Conservation (phyloP, 805 yeast species). For the Spathaspora hagerdaliae region DNA sequence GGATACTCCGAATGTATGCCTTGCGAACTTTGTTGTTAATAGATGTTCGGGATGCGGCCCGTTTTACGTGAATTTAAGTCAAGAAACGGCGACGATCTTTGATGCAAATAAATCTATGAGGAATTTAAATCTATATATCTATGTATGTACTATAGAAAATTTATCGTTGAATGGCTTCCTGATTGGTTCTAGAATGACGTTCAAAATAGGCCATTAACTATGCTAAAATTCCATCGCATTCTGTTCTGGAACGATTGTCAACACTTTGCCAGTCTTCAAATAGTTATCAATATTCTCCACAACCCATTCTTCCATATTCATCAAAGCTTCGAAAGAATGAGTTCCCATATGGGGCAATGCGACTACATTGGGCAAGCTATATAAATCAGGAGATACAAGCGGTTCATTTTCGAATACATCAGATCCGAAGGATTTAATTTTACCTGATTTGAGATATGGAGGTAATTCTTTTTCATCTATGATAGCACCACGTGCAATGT, state of each 20-base stretch:
- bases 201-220: not conserved
- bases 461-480: slow-evolving; percentile 61
- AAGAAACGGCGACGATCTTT: too few species aligned
- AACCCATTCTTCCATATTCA: slow-evolving; percentile 76
- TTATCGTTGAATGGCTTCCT: too few species aligned
- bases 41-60: too few species aligned
- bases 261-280: slow-evolving; percentile 62
- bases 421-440: slow-evolving; percentile 62
- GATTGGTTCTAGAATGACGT: too few species aligned
- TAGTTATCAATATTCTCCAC: slow-evolving; percentile 62
- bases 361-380: slow-evolving; percentile 61
- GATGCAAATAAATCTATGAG: too few species aligned
- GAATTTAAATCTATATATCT: too few species aligned
- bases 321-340: slow-evolving; percentile 66
- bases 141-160: too few species aligned
- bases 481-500: slow-evolving; percentile 88
- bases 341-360: slow-evolving; percentile 90
- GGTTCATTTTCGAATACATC: slow-evolving; percentile 81
- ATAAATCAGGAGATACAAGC: slow-evolving; percentile 55
- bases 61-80: too few species aligned
- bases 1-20: too few species aligned
- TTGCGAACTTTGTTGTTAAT: too few species aligned
- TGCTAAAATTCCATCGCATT: slow-evolving; percentile 21
- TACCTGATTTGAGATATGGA: slow-evolving; percentile 56
- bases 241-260: slow-evolving; percentile 79